phyloP scores from a whole-genome alignment of 179 eudicot species.

The Carnegiea gigantea region DNA sequence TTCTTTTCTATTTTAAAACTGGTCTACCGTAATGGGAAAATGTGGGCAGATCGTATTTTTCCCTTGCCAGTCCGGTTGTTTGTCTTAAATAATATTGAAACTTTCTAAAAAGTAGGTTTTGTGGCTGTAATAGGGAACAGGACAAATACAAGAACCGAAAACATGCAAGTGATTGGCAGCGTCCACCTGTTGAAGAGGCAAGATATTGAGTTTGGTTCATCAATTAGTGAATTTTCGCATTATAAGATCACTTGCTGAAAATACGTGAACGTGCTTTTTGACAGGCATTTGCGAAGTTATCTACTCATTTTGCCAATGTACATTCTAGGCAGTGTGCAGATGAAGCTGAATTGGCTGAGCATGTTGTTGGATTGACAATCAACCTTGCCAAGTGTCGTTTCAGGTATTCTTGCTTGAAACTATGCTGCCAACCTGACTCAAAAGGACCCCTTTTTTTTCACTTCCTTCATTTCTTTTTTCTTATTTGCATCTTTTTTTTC shows the following conservation, averaged over 20 bases:
- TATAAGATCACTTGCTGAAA: background rate
- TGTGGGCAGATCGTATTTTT: background rate
- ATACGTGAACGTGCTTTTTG: background rate
- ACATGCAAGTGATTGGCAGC: slow-evolving; percentile 53
- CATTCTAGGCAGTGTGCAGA: slow-evolving; percentile 80
- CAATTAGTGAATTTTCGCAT: background rate
- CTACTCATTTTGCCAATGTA: slow-evolving; percentile 65
- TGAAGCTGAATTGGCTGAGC: slow-evolving; percentile 95
- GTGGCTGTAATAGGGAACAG: slow-evolving; percentile 57
- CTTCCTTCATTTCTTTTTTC: background rate
- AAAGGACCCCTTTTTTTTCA: background rate
- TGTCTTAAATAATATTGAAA: background rate
- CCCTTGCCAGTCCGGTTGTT: background rate
- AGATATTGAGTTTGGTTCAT: slow-evolving; percentile 11
- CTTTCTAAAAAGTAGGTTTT: slow-evolving; percentile 1
- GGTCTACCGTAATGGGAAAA: background rate
- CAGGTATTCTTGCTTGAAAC: slow-evolving; percentile 41
- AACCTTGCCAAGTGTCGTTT: slow-evolving; percentile 84
- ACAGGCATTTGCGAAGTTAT: slow-evolving; percentile 65
- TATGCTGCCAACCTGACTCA: background rate
- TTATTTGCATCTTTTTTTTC: background rate
- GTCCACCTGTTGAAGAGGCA: slow-evolving; percentile 92
- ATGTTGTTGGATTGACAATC: slow-evolving; percentile 76
- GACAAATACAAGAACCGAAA: slow-evolving; percentile 62
- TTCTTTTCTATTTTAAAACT: background rate